Percentiles rank a stretch among this genome's conserved stretches.
Conservation (phyloP, 2,329 filamentous ascomycete species). For the Tolypocladium tropicale region DNA sequence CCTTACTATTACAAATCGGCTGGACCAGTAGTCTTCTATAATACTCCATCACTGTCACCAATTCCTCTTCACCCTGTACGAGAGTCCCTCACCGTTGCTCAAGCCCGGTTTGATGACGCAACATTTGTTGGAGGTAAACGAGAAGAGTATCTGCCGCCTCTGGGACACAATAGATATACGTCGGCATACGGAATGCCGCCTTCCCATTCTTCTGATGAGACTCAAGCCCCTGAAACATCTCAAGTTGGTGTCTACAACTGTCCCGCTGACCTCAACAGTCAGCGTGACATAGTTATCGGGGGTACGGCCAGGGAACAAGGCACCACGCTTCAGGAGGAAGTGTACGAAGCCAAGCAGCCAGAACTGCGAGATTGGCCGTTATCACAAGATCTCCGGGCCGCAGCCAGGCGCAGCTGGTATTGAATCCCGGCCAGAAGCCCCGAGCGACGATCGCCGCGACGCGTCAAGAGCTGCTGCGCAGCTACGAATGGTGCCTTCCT, state of each 20-base stretch:
- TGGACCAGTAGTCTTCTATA: not conserved
- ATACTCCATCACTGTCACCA: not conserved
- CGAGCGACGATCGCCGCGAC: not conserved
- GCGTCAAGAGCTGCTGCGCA: not conserved
- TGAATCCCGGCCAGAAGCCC: not conserved
- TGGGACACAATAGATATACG: not conserved
- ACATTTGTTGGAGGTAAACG: not conserved
- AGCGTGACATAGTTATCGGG: not conserved
- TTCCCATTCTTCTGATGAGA: not conserved
- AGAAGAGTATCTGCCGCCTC: not conserved
- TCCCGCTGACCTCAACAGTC: not conserved
- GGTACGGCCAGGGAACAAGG: not conserved
- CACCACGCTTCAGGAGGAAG: not conserved
- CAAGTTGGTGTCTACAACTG: not conserved
- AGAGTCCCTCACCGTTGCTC: not conserved
- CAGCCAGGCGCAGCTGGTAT: constrained; percentile 1
- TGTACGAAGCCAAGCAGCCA: not conserved
- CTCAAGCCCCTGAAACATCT: not conserved
- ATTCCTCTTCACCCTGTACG: not conserved
- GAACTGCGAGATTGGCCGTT: constrained; percentile 7
- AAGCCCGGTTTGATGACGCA: not conserved
- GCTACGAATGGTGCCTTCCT: not conserved
- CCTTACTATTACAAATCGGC: not conserved
- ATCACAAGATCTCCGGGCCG: not conserved
- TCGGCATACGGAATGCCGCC: not conserved